Base-by-base conservation (phyloP, 2,329 filamentous ascomycete species). In the Cercospora canescens region DNA sequence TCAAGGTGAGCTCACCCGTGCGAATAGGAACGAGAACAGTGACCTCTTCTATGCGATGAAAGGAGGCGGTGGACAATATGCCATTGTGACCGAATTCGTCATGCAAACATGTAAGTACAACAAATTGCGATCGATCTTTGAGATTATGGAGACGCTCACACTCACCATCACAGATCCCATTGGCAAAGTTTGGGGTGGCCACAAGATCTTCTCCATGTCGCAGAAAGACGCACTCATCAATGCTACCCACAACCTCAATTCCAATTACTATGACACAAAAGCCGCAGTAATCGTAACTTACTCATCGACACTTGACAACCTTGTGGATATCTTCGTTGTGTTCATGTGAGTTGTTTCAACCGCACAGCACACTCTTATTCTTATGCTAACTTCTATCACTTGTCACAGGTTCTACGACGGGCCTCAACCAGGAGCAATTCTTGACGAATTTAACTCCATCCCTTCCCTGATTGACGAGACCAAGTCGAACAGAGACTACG, bases 281-380 rank as follows among this genome's bases (percentile, higher is more conserved):
- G 87, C 87, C 0, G 86, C 82, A 12, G 83, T 89, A 54, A 89
- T 89, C 67, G 75, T 85, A 55, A 89, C 86, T 0, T 81, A 82
- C 2, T 81, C 86, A 71, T 78, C 83, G 16, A 81, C 81, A 0
- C 69, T 78, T 3, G 73, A 80, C 2, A 79, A 79, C 11, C 65
- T 82, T 0, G 69, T 87, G 55, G 80, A 88, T 67, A 79, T 84
- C 21, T 88, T 86, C 85, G 81, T 87, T 64, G 76, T 90, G 66
- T 89, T 89, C 75, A 73, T 87, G 37, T 28, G 26, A 50, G 45
- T 2, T 12, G 0, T 28, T 16, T 3, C 16, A 7, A 35, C 6
- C 41, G 26, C 41, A 14, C 11, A 41, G 37, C 32, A n/a, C n/a
- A n/a, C n/a, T n/a, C n/a, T n/a, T n/a, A n/a, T n/a, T n/a, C n/a